Evolutionary conservation across 2,329 filamentous ascomycete genomes (phyloP).

Genomic region (Aspergillus versicolor): DNA sequence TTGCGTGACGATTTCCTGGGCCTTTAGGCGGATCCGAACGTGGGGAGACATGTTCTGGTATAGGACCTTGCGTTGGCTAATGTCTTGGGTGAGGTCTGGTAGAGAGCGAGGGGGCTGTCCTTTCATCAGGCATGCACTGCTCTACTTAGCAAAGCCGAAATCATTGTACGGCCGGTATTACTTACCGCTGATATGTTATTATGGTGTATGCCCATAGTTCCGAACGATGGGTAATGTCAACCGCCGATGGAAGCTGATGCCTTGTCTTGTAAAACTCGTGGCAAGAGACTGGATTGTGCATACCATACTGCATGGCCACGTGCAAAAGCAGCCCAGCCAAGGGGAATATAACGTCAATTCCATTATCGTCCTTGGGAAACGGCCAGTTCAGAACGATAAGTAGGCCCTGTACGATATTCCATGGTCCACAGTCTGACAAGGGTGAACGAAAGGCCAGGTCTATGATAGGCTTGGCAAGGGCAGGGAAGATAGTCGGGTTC

Average conservation of each 20-base stretch:
- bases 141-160: background rate
- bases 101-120: conserved; percentile 37
- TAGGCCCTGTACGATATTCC: conserved; percentile 38
- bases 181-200: conserved; percentile 41
- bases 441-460: conserved; percentile 40
- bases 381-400: conserved; percentile 43
- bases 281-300: conserved; percentile 44
- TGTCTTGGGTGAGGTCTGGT: conserved; percentile 37
- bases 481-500: conserved; percentile 40
- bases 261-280: conserved; percentile 42
- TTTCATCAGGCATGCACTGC: conserved; percentile 38
- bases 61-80: conserved; percentile 32
- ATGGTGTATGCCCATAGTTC: conserved; percentile 44
- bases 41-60: conserved; percentile 35
- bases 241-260: conserved; percentile 29
- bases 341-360: conserved; percentile 36
- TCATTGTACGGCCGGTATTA: background rate
- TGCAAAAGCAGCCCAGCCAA: conserved; percentile 41
- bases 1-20: conserved; percentile 36
- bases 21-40: conserved; percentile 38
- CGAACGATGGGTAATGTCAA: conserved; percentile 37
- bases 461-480: conserved; percentile 33
- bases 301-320: conserved; percentile 44
- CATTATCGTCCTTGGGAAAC: conserved; percentile 35
- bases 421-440: conserved; percentile 27